Evolutionary conservation across 306 rosid genomes (phyloP), one percentile per base, ranked within the genome.

Genomic region (Cucurbita pepo): DNA sequence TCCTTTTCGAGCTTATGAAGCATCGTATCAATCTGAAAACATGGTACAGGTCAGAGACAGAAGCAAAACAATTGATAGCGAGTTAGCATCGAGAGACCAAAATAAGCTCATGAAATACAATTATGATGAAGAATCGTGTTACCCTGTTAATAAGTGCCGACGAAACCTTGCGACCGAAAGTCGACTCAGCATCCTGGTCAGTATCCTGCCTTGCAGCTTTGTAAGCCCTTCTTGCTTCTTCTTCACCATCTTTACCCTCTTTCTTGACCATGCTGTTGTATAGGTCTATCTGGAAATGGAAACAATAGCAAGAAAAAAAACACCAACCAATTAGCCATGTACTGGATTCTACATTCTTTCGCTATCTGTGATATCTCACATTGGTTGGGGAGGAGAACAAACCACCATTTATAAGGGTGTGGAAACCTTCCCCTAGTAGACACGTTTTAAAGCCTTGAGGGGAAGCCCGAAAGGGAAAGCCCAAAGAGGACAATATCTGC

Each of bases 1-100:
- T 90, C 98, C 95, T 89, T 90, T 80, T 90, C 98, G 63, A 90
- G 96, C 82, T 90, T 90, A 59, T 94, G 98, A 78, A 90, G 98
- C 97, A 94, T 87, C 1, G 87, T 83, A 81, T 94, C 97, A 75
- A 94, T 95, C 98, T 94, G 86, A 77, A 43, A 18, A 10, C 19
- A 40, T 38, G 16, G 47, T 22, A 25, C 15, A 58, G 18, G 15
- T 54, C 60, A 59, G 47, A 56, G 41, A 55, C 36, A 61, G 21
- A 51, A 30, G 60, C 70, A 3, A 61, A 30, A 45, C 36, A 60
- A 47, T 25, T 10, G 37, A 70, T 14, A 30, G 60, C 0, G 3
- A 54, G 54, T 54, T 18, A 40, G 18, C 51, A 71, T 71, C 36
- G 36, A 70, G 58, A 70, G 25, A 52, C 25, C 40, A 13, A 51